Evolutionary conservation across 179 eudicot species (phyloP), one percentile per base, ranked within the genome.

Genomic region (Nepenthes alata): DNA sequence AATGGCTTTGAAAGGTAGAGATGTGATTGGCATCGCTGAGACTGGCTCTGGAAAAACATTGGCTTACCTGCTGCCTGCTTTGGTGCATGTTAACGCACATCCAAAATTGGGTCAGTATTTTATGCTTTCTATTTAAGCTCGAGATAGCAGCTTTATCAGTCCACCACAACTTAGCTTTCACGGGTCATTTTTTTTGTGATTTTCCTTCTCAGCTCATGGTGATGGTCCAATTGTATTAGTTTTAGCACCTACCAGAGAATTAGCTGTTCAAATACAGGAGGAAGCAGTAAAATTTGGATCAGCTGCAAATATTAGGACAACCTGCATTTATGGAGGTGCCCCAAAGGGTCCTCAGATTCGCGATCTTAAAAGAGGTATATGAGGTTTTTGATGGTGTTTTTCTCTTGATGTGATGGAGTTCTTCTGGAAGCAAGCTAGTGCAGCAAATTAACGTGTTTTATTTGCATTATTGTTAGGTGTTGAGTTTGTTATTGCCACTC

Each of bases 331-430:
- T 75, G 97, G 97, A 59, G 95, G 97, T 77, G 97, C 87, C 47
- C 97, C 97, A 3, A 89, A 89, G 75, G 97, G 96, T 49, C 91
- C 97, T 61, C 97, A 89, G 80, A 91, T 87, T 68, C 93, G 95
- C 75, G 95, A 89, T 75, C 91, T 89, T 16, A 91, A 85, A 82
- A 81, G 87, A 85, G 95, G 97, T 89, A 75, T 79, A 74, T 75
- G 71, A 75, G 47, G 68, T 39, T 62, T 76, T 58, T 66, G 77
- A 75, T 78, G 75, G 68, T 73, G 8, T 39, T 37, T 6, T 65
- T 39, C 37, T 45, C 53, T 12, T 53, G 35, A 1, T 65, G 37
- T 62, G 55, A 35, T 59, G 51, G 37, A 60, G 41, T 47, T 37
- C 8, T 4, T 36, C 13, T 9, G 53, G 39, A 37, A 60, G 48